Evolutionary conservation across 805 yeast genomes (phyloP).

Genomic region (Metschnikowia colocasiae): DNA sequence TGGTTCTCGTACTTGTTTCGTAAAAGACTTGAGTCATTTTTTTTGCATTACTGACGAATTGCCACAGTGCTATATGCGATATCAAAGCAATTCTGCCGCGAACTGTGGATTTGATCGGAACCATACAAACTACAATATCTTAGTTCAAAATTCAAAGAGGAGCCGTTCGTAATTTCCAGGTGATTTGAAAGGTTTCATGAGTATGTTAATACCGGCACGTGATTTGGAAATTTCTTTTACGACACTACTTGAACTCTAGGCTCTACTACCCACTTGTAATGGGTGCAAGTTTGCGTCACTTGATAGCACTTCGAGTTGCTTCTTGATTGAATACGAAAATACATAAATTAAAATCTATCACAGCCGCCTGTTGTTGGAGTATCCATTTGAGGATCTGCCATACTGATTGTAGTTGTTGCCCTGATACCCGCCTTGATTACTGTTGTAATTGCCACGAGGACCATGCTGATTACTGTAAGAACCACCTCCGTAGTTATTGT

Average conservation of each 20-base stretch:
- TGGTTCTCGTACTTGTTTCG: slow-evolving; percentile 2
- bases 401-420: slow-evolving; percentile 2
- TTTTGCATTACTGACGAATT: neutral
- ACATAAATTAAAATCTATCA: neutral
- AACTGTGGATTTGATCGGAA: neutral
- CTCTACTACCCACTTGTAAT: neutral
- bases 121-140: neutral
- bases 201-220: neutral
- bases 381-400: slow-evolving; percentile 1
- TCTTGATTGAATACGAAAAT: neutral
- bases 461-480: slow-evolving; percentile 7
- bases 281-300: no score
- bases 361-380: slow-evolving; percentile 1
- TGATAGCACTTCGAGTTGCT: neutral
- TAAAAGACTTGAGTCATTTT: slow-evolving; percentile 3
- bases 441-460: slow-evolving; percentile 1
- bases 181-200: neutral
- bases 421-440: slow-evolving; percentile 6
- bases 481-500: slow-evolving; percentile 1
- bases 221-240: neutral
- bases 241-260: neutral
- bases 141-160: neutral
- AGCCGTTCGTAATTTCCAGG: no score
- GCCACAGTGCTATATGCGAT: neutral
- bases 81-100: neutral